Percentiles rank a stretch among this genome's conserved stretches.
These are phyloP conservation scores for Flaveria bidentis DNA, from an alignment of 129 eudicot genomes.

Conservation along the genomic window DNA sequence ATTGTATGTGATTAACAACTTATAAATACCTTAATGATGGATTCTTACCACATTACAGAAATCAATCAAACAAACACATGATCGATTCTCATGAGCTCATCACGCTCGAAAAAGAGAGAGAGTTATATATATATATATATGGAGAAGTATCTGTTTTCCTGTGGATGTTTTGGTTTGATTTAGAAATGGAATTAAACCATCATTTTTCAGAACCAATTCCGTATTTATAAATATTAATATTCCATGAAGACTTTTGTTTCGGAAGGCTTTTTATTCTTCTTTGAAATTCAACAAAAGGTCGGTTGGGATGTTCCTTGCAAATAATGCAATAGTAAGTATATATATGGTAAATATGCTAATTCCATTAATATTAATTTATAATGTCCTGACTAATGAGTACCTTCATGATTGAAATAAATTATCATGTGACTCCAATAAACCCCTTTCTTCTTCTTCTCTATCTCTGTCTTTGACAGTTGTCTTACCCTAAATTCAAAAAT, in stretches of 20 bases:
- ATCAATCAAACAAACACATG: conserved; percentile 8
- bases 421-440: conserved; percentile 45
- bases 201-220: conserved; percentile 23
- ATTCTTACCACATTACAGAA: conserved; percentile 17
- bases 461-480: conserved; percentile 38
- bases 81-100: conserved; percentile 15
- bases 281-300: conserved; percentile 32
- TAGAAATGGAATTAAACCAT: conserved; percentile 50
- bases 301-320: conserved; percentile 43
- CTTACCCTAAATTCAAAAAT: conserved; percentile 32
- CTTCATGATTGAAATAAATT: conserved; percentile 33
- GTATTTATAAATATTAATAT: conserved; percentile 21
- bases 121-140: conserved; percentile 1
- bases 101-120: conserved; percentile 27
- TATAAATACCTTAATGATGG: conserved; percentile 33
- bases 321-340: conserved; percentile 28
- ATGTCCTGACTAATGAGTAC: conserved; percentile 30
- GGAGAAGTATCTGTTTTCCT: conserved; percentile 24
- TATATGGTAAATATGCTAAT: conserved; percentile 14
- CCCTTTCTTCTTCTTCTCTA: conserved; percentile 31
- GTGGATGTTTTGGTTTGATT: conserved; percentile 34
- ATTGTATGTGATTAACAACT: too few relatives aligned
- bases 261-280: conserved; percentile 33
- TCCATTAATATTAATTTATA: conserved; percentile 16
- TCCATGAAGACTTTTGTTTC: conserved; percentile 34